Evolutionary conservation across 1,284 basidiomycete species (phyloP), one percentile per base, ranked within the genome.

Genomic region (Irpex lacteus): DNA sequence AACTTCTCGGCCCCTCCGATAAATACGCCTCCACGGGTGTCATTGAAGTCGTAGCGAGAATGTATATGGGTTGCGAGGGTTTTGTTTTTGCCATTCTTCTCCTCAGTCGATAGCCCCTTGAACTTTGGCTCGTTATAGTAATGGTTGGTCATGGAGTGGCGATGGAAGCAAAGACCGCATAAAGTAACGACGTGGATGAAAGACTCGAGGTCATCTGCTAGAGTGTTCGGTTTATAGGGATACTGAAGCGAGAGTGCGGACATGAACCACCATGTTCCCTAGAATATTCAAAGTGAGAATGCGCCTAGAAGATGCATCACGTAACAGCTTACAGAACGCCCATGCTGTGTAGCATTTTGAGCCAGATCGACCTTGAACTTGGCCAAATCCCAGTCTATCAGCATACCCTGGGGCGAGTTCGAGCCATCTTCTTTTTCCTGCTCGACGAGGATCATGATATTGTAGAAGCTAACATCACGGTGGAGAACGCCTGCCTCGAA

Each of bases 391-490:
- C 21, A 55, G 34, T 55, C 54, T 18, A 9, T 55, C 11, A 55
- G 54, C 7, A 52, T 52, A n/a, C 49, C 49, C 18, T 18, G 13
- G 5, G 21, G n/a, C 26, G 38, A 44, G 8, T 32, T 15, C 26
- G 8, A 21, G 18, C 19, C 9, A 5, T 55, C 19, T 15, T 36
- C 54, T 8, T 62, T 37, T 2, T 37, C 21, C 15, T 21, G 26
- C 2, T 18, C 36, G 5, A 44, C 60, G 37, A 54, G 18, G 4
- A 11, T 26, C 58, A 63, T 26, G 19, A 63, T 60, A 37, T 63
- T 63, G 18, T 11, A 36, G 5, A 38, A 19, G 40, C 62, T 63
- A 11, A 63, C 54, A 37, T 63, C 53, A 19, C 59, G 36, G 47
- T 63, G 62, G 3, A 63, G 62, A n/a, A 52, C 18, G 2, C 19